Base-by-base conservation (phyloP, 768 basidiomycete species). In the Daedalea quercina region DNA sequence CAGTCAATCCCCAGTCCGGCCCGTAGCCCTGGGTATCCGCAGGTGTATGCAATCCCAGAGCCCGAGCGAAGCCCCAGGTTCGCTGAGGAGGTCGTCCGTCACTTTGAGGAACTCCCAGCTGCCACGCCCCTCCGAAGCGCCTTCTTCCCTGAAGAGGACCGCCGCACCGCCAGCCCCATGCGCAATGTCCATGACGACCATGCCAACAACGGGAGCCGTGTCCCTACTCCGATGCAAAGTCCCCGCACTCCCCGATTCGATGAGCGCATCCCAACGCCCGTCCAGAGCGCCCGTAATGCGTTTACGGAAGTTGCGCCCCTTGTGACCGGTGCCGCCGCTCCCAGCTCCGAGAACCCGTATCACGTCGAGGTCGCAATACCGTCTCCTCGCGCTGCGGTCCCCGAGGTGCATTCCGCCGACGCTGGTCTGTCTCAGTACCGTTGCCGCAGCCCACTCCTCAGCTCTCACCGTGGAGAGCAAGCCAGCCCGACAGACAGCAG, bases 401-500 rank as follows among this genome's bases (percentile, higher is more conserved):
- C 37, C 19, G 37, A 40, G 37, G 37, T 40, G 4, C 37, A 15
- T 15, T 8, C 37, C 37, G 37, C 37, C 37, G 37, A 40, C 15
- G 15, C 37, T 15, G 37, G 37, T 15, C 6, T 40, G 15, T 40
- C 37, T 6, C 37, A 40, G 37, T 40, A 17, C 37, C 37, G 37
- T 15, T 40, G 37, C 25, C 34, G 22, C 48, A 49, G 48, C 48
- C 15, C 48, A 6, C 48, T 49, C 8, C 34, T 24, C 33, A 22
- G n/a, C 34, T 28, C 25, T 15, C 48, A 49, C 35, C 11, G 13
- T 3, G n/a, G 12, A 17, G 28, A 12, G n/a, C n/a, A n/a, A 17
- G 3, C 34, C n/a, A 40, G 48, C 15, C 48, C 34, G n/a, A 49
- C 48, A 34, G 48, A 49, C 12, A 49, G 48, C 34, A 49, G 48